These are phyloP conservation scores for Sphaerulina populicola DNA, from an alignment of 2,329 filamentous ascomycete species.

Conservation along the genomic window DNA sequence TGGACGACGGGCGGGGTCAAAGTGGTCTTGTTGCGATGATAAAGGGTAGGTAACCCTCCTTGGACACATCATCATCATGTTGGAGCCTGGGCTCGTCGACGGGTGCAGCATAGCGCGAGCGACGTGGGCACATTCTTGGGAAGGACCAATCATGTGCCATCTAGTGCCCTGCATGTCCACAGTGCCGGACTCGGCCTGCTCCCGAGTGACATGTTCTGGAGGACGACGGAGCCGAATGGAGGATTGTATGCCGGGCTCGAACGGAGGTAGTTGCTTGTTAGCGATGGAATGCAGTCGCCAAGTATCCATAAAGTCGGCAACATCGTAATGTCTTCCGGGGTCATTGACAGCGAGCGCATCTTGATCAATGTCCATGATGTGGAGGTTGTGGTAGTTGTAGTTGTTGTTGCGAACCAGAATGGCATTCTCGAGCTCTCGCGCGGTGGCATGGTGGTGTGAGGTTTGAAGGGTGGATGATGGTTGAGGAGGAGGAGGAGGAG, in stretches of 20 bases:
- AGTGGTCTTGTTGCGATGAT: slow-evolving; percentile 2
- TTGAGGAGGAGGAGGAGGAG: too few relatives aligned
- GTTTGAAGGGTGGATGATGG: not conserved
- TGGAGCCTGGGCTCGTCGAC: slow-evolving; percentile 9
- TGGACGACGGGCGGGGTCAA: too few relatives aligned
- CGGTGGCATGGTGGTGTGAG: not conserved
- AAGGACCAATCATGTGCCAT: slow-evolving; percentile 29
- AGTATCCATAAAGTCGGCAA: slow-evolving; percentile 27
- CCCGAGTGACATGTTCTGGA: slow-evolving; percentile 15
- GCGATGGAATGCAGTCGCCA: slow-evolving; percentile 25
- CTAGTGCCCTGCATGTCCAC: slow-evolving; percentile 33
- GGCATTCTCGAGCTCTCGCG: not conserved
- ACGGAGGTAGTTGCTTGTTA: slow-evolving; percentile 18
- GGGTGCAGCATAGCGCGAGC: slow-evolving; percentile 29
- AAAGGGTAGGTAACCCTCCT: too few relatives aligned
- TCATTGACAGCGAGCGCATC: slow-evolving; percentile 26
- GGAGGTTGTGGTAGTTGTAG: too few relatives aligned
- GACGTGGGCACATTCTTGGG: slow-evolving; percentile 15
- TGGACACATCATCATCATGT: too few relatives aligned
- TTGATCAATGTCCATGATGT: slow-evolving; percentile 18
- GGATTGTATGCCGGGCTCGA: slow-evolving; percentile 18
- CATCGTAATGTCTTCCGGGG: slow-evolving; percentile 26
- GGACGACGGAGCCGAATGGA: slow-evolving; percentile 15
- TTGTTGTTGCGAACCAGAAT: not conserved
- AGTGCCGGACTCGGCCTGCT: slow-evolving; percentile 12